These are phyloP conservation scores for Aspergillus brunneoviolaceus DNA, from an alignment of 2,329 filamentous ascomycete species.

Conservation along the genomic window DNA sequence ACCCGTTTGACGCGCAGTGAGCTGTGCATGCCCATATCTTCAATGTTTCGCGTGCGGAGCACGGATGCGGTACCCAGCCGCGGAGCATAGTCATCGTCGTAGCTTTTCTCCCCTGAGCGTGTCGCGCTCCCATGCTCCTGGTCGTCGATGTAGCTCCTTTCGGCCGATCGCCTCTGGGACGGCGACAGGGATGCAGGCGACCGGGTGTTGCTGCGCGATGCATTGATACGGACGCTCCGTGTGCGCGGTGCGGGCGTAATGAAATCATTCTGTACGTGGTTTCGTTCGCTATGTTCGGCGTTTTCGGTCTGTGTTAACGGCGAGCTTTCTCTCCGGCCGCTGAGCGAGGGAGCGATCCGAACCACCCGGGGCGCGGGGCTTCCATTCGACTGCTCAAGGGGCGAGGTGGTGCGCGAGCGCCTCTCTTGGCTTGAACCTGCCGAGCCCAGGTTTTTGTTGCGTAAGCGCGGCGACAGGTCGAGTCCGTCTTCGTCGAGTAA, in stretches of 20 bases:
- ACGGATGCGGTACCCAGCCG: slow-evolving; percentile 39
- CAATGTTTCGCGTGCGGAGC: slow-evolving; percentile 51
- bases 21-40: slow-evolving; percentile 66
- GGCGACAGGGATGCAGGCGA: slow-evolving; percentile 43
- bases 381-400: slow-evolving; percentile 39
- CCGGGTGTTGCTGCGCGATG: slow-evolving; percentile 41
- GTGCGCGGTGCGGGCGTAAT: slow-evolving; percentile 49
- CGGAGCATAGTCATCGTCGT: slow-evolving; percentile 37
- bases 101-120: slow-evolving; percentile 34
- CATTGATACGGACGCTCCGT: slow-evolving; percentile 44
- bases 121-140: slow-evolving; percentile 36
- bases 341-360: slow-evolving; percentile 36
- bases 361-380: slow-evolving; percentile 45
- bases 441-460: slow-evolving; percentile 29
- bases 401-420: slow-evolving; percentile 37
- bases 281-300: slow-evolving; percentile 26
- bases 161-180: slow-evolving; percentile 33
- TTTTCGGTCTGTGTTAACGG: slow-evolving; percentile 38
- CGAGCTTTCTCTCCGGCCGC: slow-evolving; percentile 37
- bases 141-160: slow-evolving; percentile 30
- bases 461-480: slow-evolving; percentile 49
- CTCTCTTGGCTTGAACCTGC: slow-evolving; percentile 31
- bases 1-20: slow-evolving; percentile 77
- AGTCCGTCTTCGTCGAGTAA: slow-evolving; percentile 61
- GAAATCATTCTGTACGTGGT: slow-evolving; percentile 35